Evolutionary conservation across 176 grass and related monocot species (phyloP).

Genomic region (Dactylis glomerata): DNA sequence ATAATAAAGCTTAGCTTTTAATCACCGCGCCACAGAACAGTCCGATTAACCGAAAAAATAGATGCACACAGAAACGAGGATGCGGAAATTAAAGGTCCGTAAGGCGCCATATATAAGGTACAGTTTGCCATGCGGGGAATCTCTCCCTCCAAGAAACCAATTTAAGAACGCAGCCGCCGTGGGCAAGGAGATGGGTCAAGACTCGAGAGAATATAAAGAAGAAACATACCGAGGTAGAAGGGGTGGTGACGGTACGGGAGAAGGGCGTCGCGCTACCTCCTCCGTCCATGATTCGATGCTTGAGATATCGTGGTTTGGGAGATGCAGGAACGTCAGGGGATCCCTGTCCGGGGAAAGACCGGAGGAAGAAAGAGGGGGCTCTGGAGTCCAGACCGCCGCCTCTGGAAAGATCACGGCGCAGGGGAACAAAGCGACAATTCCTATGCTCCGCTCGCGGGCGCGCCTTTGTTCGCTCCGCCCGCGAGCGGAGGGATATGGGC

Average conservation of each 20-base stretch:
- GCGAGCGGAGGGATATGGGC: no score
- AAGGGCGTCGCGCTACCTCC: background rate
- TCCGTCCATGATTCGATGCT: conserved; percentile 33
- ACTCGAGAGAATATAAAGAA: background rate
- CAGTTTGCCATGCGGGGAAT: background rate
- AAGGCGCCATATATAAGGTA: background rate
- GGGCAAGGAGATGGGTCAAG: background rate
- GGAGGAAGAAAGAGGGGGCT: background rate
- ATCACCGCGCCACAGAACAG: background rate
- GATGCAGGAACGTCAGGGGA: background rate
- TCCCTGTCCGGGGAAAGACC: no score
- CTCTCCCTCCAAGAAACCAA: conserved; percentile 13
- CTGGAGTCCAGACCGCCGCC: conserved; percentile 11
- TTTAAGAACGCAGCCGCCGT: background rate
- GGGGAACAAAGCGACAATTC: background rate
- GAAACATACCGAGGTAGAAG: conserved; percentile 22
- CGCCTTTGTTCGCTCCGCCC: no score
- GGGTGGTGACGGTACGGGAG: background rate
- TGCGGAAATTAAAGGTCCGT: background rate
- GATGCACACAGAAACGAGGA: background rate
- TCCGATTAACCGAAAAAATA: background rate
- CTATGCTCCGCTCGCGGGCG: no score
- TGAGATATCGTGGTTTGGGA: background rate
- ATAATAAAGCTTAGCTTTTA: background rate
- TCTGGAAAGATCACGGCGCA: background rate